Percentiles rank a stretch among this genome's conserved stretches.
Conservation (phyloP, 1,284 basidiomycete genomes). For the Ustilago shanxiensis region DNA sequence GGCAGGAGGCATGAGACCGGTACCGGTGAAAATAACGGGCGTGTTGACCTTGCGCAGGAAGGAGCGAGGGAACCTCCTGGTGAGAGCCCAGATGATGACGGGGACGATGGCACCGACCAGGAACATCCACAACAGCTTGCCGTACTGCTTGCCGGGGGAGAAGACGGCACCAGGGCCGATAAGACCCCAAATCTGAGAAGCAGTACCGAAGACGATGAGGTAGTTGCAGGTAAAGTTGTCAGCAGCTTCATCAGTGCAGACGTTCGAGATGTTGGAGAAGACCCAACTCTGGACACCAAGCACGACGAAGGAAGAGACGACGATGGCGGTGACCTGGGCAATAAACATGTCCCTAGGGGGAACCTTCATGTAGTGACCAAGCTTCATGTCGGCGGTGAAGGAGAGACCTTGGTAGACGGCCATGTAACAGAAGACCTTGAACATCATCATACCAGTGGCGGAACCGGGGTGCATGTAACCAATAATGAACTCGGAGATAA, state of each 20-base stretch:
- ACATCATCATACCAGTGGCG: constrained; percentile 84
- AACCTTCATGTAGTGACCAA: constrained; percentile 75
- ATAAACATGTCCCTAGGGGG: constrained; percentile 73
- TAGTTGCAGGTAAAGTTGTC: constrained; percentile 67
- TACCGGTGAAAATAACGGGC: constrained; percentile 65
- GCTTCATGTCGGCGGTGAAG: constrained; percentile 76
- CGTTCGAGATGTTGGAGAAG: constrained; percentile 79
- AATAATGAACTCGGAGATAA: constrained; percentile 81
- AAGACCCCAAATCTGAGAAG: constrained; percentile 69
- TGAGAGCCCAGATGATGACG: constrained; percentile 59
- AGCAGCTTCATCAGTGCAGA: constrained; percentile 73
- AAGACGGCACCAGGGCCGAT: constrained; percentile 71
- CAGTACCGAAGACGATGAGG: constrained; percentile 60
- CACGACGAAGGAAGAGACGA: constrained; percentile 76
- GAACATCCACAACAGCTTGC: constrained; percentile 60
- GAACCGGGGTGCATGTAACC: constrained; percentile 83
- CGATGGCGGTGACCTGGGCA: constrained; percentile 78
- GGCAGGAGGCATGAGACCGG: constrained; percentile 67
- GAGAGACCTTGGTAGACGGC: constrained; percentile 76
- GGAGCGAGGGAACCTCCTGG: constrained; percentile 53
- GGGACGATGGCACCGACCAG: constrained; percentile 61
- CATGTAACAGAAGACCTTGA: constrained; percentile 80
- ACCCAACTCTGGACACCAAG: constrained; percentile 77
- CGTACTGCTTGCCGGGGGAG: constrained; percentile 58
- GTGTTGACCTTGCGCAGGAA: constrained; percentile 57